These are phyloP conservation scores for Hyaloperonospora brassicae DNA, from an alignment of 352 stramenopile species.

Conservation along the genomic window DNA sequence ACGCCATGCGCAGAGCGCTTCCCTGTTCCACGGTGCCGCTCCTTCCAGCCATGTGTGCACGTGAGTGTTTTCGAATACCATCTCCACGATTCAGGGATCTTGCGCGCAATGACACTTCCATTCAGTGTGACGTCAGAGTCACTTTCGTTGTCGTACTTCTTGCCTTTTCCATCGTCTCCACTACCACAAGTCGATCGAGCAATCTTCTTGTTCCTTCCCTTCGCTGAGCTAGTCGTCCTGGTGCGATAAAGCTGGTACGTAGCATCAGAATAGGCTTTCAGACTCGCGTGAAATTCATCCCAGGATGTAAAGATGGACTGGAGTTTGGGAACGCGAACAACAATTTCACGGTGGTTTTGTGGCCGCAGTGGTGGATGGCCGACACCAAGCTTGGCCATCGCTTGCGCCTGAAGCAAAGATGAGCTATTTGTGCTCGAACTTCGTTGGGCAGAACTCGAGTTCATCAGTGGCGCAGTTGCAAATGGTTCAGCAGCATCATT, in stretches of 20 bases:
- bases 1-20: conserved; percentile 60
- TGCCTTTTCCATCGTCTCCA: conserved; percentile 28
- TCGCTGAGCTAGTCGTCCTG: conserved; percentile 62
- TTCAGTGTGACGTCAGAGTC: conserved; percentile 12
- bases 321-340: conserved; percentile 55
- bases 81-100: conserved; percentile 60
- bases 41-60: conserved; percentile 79
- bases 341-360: conserved; percentile 27
- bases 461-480: conserved; percentile 1
- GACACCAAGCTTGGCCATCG: conserved; percentile 6
- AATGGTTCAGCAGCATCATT: conserved; percentile 3
- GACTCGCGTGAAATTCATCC: conserved; percentile 54
- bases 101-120: conserved; percentile 13
- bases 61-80: conserved; percentile 80
- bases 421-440: conserved; percentile 8
- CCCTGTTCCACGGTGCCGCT: conserved; percentile 51
- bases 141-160: conserved; percentile 23
- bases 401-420: conserved; percentile 11
- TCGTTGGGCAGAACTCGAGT: conserved; percentile 1
- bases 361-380: neutral
- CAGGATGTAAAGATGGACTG: conserved; percentile 49
- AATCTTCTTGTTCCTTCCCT: conserved; percentile 67
- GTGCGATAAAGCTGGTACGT: conserved; percentile 73
- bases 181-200: conserved; percentile 30
- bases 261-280: conserved; percentile 54